A percentile compares a stretch with the other conserved stretches of the same genome.
Evolutionary conservation across 148 eudicot genomes (phyloP).

Genomic region (Rhododendron griersonianum): DNA sequence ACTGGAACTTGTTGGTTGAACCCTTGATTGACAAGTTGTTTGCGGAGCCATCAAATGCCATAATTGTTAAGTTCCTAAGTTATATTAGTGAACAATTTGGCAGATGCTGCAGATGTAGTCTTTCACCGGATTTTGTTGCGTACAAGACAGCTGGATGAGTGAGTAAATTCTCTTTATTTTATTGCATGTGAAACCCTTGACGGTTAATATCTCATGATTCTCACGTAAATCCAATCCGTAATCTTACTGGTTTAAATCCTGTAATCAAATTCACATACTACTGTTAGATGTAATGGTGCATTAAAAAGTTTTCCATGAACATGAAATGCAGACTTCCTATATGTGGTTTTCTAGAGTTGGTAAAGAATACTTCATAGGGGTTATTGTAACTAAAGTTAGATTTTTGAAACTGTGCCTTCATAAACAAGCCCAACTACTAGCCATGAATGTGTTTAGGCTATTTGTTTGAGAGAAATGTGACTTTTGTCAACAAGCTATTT

Average conservation of each 20-base stretch:
- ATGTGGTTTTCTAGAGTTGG: background rate
- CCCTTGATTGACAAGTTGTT: constrained; percentile 72
- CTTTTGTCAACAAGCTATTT: background rate
- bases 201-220: background rate
- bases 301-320: background rate
- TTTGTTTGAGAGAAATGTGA: background rate
- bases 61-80: constrained; percentile 60
- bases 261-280: background rate
- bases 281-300: background rate
- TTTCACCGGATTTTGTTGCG: constrained; percentile 41
- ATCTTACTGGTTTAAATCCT: background rate
- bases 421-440: background rate
- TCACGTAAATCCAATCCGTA: background rate
- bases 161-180: constrained; percentile 20
- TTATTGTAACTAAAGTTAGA: background rate
- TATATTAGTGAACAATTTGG: constrained; percentile 57
- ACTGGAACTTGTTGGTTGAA: constrained; percentile 56
- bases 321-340: background rate
- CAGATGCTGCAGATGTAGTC: constrained; percentile 50
- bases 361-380: background rate
- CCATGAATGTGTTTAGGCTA: no score
- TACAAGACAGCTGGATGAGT: constrained; percentile 40
- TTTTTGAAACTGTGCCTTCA: background rate
- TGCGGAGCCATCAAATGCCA: constrained; percentile 79
- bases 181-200: background rate